Evolutionary conservation across 2,329 filamentous ascomycete genomes (phyloP).

Genomic region (Gliomastix tumulicola): DNA sequence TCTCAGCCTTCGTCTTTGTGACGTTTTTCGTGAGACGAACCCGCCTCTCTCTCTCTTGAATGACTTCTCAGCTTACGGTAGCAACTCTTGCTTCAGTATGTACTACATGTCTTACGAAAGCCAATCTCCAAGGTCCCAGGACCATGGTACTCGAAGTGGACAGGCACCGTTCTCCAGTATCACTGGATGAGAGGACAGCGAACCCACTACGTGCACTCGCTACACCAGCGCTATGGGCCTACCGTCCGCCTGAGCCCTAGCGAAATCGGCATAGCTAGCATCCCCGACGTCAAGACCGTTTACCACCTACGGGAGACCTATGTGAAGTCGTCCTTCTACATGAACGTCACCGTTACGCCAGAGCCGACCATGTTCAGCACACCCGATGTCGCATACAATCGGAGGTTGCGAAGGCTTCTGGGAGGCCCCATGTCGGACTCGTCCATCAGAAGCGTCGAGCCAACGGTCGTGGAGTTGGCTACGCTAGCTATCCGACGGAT

Average conservation of each 20-base stretch:
- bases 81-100: too few relatives aligned
- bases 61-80: too few relatives aligned
- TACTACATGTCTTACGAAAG: background rate
- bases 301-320: conserved; percentile 16
- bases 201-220: conserved; percentile 10
- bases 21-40: too few relatives aligned
- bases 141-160: conserved; percentile 15
- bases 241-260: conserved; percentile 18
- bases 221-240: conserved; percentile 16
- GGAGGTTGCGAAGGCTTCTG: conserved; percentile 31
- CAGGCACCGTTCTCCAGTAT: conserved; percentile 7
- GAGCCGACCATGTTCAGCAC: conserved; percentile 27
- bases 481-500: conserved; percentile 34
- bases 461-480: conserved; percentile 24
- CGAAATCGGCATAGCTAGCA: conserved; percentile 12
- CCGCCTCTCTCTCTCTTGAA: too few relatives aligned
- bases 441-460: conserved; percentile 20
- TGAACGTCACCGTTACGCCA: conserved; percentile 8
- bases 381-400: conserved; percentile 27
- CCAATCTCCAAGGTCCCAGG: conserved; percentile 12
- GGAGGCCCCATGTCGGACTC: conserved; percentile 29
- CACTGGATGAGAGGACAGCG: conserved; percentile 9
- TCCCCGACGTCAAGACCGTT: conserved; percentile 20
- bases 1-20: too few relatives aligned
- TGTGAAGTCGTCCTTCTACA: conserved; percentile 14